Conservation (phyloP, 2,329 filamentous ascomycete genomes). For the Epichloe aotearoae region DNA sequence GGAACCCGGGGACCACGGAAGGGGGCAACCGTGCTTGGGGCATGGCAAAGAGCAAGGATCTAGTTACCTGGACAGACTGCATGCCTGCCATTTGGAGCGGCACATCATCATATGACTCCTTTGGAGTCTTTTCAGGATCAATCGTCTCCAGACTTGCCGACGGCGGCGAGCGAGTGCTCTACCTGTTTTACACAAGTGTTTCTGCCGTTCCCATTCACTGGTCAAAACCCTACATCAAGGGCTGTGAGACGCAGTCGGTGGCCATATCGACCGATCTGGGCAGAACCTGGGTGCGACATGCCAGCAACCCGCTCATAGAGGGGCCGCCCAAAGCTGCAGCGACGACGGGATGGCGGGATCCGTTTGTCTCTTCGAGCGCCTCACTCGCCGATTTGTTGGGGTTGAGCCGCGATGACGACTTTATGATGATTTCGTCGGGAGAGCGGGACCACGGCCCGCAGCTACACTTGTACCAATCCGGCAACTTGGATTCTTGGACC, state of each 20-base stretch:
- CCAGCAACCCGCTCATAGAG: slow-evolving; percentile 10
- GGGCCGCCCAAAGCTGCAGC: slow-evolving; percentile 9
- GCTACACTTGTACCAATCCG: slow-evolving; percentile 11
- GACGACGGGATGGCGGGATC: slow-evolving; percentile 15
- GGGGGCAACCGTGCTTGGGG: slow-evolving; percentile 16
- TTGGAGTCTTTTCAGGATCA: slow-evolving; percentile 30
- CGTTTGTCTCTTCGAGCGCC: slow-evolving; percentile 12
- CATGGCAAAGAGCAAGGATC: slow-evolving; percentile 24
- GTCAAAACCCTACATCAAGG: slow-evolving; percentile 28
- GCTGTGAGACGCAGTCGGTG: slow-evolving; percentile 30
- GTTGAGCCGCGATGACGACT: slow-evolving; percentile 14
- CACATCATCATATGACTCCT: slow-evolving; percentile 25
- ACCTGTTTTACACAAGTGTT: slow-evolving; percentile 29
- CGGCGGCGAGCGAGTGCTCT: slow-evolving; percentile 19
- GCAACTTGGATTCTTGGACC: slow-evolving; percentile 10
- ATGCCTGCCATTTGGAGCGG: slow-evolving; percentile 9
- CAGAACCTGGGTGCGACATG: slow-evolving; percentile 10
- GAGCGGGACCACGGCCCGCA: slow-evolving; percentile 11
- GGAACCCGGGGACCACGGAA: slow-evolving; percentile 12
- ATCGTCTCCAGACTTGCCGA: slow-evolving; percentile 28
- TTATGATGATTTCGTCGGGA: slow-evolving; percentile 27
- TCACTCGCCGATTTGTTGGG: slow-evolving; percentile 9
- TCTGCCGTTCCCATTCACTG: slow-evolving; percentile 31
- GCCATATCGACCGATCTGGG: slow-evolving; percentile 25
- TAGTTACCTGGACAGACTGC: slow-evolving; percentile 21